Evolutionary conservation across 2,329 filamentous ascomycete genomes (phyloP).

Genomic region (Diplocarpon rosae): DNA sequence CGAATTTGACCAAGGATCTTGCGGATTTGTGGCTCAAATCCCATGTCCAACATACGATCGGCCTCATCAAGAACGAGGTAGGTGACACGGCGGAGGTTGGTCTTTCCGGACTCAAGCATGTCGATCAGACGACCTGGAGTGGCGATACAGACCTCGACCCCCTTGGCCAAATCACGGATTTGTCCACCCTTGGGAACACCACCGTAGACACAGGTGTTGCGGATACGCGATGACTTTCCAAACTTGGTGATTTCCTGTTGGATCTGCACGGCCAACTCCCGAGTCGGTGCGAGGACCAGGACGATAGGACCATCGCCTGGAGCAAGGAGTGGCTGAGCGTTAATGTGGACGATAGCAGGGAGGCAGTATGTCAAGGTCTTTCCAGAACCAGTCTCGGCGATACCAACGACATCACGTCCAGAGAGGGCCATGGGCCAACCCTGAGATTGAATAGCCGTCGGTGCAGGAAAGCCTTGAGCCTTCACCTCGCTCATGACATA

Average conservation of each 20-base stretch:
- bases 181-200: conserved; percentile 97
- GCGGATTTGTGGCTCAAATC: conserved; percentile 98
- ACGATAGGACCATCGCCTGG: conserved; percentile 96
- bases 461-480: conserved; percentile 86
- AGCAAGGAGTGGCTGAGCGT: conserved; percentile 90
- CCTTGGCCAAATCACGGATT: conserved; percentile 86
- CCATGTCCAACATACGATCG: conserved; percentile 99
- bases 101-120: conserved; percentile 96
- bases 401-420: conserved; percentile 95
- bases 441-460: conserved; percentile 94
- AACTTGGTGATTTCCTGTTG: conserved; percentile 98
- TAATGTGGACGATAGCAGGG: conserved; percentile 97
- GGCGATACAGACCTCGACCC: conserved; percentile 97
- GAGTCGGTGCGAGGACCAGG: conserved; percentile 87
- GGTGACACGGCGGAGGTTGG: conserved; percentile 93
- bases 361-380: conserved; percentile 99
- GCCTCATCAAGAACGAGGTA: conserved; percentile 98
- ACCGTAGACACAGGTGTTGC: conserved; percentile 98
- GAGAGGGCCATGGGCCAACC: conserved; percentile 99
- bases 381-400: conserved; percentile 97
- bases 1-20: conserved; percentile 98
- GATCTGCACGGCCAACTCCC: conserved; percentile 97
- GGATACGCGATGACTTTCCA: conserved; percentile 92
- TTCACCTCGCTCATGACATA: conserved; percentile 99
- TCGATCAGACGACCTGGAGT: conserved; percentile 97